Percentiles rank a stretch among this genome's conserved stretches.
Evolutionary conservation across 192 early-diverging fungal species (phyloP).

Genomic region (Oehlia diaphana): DNA sequence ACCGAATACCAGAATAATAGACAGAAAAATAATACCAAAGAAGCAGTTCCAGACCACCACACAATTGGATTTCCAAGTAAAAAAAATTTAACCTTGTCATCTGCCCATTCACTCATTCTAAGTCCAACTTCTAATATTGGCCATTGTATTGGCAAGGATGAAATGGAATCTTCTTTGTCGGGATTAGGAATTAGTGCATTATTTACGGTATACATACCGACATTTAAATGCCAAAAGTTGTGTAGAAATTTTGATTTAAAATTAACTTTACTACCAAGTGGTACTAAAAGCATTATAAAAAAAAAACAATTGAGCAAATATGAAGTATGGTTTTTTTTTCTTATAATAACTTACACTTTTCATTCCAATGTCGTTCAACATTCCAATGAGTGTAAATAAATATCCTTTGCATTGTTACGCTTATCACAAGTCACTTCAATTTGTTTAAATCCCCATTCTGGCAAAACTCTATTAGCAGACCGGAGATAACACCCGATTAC

Average conservation of each 20-base stretch:
- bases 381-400: slow-evolving; percentile 90
- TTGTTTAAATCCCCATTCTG: slow-evolving; percentile 97
- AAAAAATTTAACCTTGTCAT: slow-evolving; percentile 83
- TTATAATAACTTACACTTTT: slow-evolving; percentile 51
- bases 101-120: slow-evolving; percentile 93
- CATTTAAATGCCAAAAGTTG: slow-evolving; percentile 88
- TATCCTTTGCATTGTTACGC: slow-evolving; percentile 51
- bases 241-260: slow-evolving; percentile 78
- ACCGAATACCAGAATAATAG: slow-evolving; percentile 56
- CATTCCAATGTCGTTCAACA: slow-evolving; percentile 84
- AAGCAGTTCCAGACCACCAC: slow-evolving; percentile 77
- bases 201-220: slow-evolving; percentile 96
- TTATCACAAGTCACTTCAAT: slow-evolving; percentile 88
- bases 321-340: neutral
- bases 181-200: slow-evolving; percentile 92
- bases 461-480: slow-evolving; percentile 72
- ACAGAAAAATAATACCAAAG: slow-evolving; percentile 52
- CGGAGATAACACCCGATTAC: slow-evolving; percentile 75
- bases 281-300: slow-evolving; percentile 51
- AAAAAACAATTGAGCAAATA: neutral
- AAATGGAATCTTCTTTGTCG: slow-evolving; percentile 84
- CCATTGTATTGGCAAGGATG: slow-evolving; percentile 86
- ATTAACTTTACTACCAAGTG: slow-evolving; percentile 57
- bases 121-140: slow-evolving; percentile 83
- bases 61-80: slow-evolving; percentile 91